Percentiles rank a stretch among this genome's conserved stretches.
Conservation (phyloP, 2,329 filamentous ascomycete species). For the Ploettnerulaceae sp. region DNA sequence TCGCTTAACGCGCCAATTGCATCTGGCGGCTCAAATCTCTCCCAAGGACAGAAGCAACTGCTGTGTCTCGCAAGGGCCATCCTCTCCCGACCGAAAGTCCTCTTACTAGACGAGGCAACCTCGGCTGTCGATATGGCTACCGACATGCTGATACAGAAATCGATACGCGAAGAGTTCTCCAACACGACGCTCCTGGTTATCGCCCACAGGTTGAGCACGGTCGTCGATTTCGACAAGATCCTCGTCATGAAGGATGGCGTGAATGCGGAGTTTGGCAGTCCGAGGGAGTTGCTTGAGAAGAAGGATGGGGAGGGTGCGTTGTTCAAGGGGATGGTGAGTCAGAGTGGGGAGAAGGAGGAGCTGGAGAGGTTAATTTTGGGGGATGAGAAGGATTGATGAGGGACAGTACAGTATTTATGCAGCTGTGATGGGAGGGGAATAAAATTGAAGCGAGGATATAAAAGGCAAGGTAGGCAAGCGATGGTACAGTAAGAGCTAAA, state of each 20-base stretch:
- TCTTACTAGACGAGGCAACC: conserved; percentile 93
- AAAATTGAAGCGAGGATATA: no score
- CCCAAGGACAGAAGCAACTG: conserved; percentile 81
- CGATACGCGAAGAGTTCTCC: conserved; percentile 65
- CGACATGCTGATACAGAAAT: conserved; percentile 67
- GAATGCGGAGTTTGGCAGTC: conserved; percentile 62
- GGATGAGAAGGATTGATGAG: no score
- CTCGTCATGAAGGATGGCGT: conserved; percentile 62
- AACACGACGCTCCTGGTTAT: conserved; percentile 67
- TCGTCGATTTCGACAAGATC: conserved; percentile 70
- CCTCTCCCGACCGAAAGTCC: conserved; percentile 79
- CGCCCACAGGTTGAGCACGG: conserved; percentile 68
- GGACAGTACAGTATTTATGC: no score
- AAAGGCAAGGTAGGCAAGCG: no score
- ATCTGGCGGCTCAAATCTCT: conserved; percentile 52
- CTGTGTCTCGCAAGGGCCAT: conserved; percentile 88
- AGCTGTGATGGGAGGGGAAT: no score
- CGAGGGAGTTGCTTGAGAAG: conserved; percentile 45
- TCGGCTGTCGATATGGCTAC: conserved; percentile 68
- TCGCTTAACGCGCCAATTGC: conserved; percentile 58
- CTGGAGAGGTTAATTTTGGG: neutral
- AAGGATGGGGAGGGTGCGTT: conserved; percentile 23
- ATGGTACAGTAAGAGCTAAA: no score
- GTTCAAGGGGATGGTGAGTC: conserved; percentile 24
- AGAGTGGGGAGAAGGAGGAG: conserved; percentile 22